Percentiles rank a stretch among this genome's conserved stretches.
Evolutionary conservation across 2,329 filamentous ascomycete species (phyloP).

Genomic region (Dryadomyces quercivorus): DNA sequence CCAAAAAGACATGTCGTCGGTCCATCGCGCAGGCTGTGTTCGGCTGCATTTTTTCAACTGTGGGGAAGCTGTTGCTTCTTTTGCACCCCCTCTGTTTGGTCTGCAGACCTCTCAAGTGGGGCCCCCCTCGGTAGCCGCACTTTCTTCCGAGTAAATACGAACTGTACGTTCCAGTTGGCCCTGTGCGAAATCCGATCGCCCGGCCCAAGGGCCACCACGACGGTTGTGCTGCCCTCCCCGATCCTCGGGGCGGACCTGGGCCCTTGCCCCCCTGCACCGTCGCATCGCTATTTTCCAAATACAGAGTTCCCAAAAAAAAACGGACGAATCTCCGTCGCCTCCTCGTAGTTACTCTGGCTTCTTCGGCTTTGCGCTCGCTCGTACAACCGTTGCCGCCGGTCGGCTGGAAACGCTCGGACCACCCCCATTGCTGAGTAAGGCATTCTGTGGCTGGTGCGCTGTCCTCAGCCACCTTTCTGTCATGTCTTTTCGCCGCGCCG

Average conservation of each 20-base stretch:
- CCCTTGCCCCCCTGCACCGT: background rate
- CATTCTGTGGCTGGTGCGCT: background rate
- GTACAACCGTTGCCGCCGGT: background rate
- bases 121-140: constrained; percentile 9
- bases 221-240: background rate
- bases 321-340: too few relatives aligned
- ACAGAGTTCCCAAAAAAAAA: too few relatives aligned
- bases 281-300: background rate
- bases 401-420: background rate
- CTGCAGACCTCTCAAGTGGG: constrained; percentile 9
- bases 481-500: too few relatives aligned
- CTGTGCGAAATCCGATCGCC: constrained; percentile 10
- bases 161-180: background rate
- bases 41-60: background rate
- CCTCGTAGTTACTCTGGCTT: background rate
- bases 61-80: background rate
- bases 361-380: background rate
- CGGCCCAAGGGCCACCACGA: constrained; percentile 6
- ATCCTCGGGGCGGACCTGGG: background rate
- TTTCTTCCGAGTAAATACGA: constrained; percentile 14
- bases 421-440: background rate
- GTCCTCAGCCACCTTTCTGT: background rate
- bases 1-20: background rate
- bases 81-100: constrained; percentile 10
- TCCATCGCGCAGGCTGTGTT: background rate